phyloP scores from a whole-genome alignment of 257 asterid genomes.

The Pogostemon cablin region DNA sequence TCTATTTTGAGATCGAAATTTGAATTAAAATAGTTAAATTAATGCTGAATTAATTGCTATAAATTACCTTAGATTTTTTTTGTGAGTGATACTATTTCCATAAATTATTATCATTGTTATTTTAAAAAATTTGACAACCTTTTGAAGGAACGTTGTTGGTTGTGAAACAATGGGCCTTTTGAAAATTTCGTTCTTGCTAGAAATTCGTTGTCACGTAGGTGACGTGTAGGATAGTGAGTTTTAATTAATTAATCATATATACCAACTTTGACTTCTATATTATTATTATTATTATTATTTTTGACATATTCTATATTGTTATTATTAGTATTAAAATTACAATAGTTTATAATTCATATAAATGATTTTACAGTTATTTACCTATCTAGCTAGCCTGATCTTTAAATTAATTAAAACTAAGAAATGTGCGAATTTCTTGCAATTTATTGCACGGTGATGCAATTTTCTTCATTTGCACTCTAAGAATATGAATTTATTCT shows the following conservation, averaged over 20 bases:
- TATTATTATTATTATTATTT: neutral
- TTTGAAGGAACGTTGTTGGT: constrained; percentile 24
- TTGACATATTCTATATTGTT: neutral
- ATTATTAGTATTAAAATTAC: neutral
- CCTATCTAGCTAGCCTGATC: neutral
- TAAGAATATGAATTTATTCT: constrained; percentile 33
- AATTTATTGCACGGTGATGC: too few relatives aligned
- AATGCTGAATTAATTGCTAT: constrained; percentile 9
- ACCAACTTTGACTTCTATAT: constrained; percentile 29
- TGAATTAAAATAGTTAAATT: constrained; percentile 9
- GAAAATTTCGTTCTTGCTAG: neutral
- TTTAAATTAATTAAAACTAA: neutral
- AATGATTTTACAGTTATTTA: too few relatives aligned
- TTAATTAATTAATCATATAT: constrained; percentile 13
- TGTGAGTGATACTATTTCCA: neutral
- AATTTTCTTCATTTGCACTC: constrained; percentile 42
- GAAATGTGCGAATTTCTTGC: too few relatives aligned
- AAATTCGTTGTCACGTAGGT: constrained; percentile 30
- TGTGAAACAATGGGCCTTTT: neutral
- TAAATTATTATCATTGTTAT: neutral
- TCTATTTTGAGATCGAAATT: neutral
- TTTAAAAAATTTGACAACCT: neutral
- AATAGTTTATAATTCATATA: too few relatives aligned
- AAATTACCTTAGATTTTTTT: neutral
- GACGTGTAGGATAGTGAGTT: constrained; percentile 19